Evolutionary conservation across 1,284 basidiomycete species (phyloP).

Genomic region (Flammula alnicola): DNA sequence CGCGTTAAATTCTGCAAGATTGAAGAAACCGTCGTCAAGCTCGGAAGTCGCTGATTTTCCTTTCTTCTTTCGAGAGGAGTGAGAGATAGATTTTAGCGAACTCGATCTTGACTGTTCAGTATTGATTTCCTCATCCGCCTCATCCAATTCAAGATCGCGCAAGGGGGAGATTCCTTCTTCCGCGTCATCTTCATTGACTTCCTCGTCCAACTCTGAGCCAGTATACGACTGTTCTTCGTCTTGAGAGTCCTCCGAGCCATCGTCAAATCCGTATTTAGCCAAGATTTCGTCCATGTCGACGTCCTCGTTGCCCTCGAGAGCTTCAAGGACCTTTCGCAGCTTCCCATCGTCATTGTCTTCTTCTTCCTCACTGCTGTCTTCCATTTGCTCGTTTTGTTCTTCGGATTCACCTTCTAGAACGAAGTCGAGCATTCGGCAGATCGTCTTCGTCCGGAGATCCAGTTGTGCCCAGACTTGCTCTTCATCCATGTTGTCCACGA

Average conservation of each 20-base stretch:
- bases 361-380: slow-evolving; percentile 35
- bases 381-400: slow-evolving; percentile 31
- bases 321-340: slow-evolving; percentile 28
- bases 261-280: slow-evolving; percentile 35
- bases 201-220: slow-evolving; percentile 22
- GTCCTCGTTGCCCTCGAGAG: slow-evolving; percentile 36
- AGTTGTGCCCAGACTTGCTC: slow-evolving; percentile 95
- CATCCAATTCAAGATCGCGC: slow-evolving; percentile 53
- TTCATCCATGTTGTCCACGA: slow-evolving; percentile 82
- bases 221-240: slow-evolving; percentile 40
- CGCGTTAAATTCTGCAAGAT: slow-evolving; percentile 87
- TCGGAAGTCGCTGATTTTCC: slow-evolving; percentile 41
- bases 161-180: slow-evolving; percentile 48
- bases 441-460: slow-evolving; percentile 72
- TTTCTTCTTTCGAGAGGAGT: slow-evolving; percentile 27
- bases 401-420: slow-evolving; percentile 52
- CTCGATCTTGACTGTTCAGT: slow-evolving; percentile 26
- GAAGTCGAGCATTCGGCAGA: slow-evolving; percentile 68
- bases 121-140: too few relatives aligned
- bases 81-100: slow-evolving; percentile 15
- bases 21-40: slow-evolving; percentile 95
- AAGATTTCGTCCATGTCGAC: slow-evolving; percentile 38
- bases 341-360: slow-evolving; percentile 32
- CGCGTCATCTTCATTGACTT: slow-evolving; percentile 34
- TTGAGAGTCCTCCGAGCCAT: slow-evolving; percentile 37